Conservation (phyloP, 176 grass and related monocot genomes). For the Juncus effusus region DNA sequence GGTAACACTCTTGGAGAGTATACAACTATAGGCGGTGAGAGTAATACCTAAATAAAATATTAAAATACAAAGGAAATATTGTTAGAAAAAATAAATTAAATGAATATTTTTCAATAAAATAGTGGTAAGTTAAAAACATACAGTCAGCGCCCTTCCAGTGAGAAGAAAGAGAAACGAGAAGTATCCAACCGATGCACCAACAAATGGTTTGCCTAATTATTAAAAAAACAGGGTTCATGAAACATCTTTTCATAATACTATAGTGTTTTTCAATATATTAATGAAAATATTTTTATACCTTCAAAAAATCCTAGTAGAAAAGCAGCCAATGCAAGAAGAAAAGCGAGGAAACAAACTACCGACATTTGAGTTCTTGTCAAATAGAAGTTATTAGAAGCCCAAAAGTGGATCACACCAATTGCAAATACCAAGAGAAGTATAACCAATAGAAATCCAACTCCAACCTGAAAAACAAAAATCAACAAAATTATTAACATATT, state of each 20-base stretch:
- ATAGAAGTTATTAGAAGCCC: slow-evolving; percentile 99
- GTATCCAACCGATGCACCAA: slow-evolving; percentile 95
- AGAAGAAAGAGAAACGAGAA: slow-evolving; percentile 99
- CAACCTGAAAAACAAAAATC: slow-evolving; percentile 51
- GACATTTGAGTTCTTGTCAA: slow-evolving; percentile 94
- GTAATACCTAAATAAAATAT: slow-evolving; percentile 65
- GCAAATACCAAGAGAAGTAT: slow-evolving; percentile 84
- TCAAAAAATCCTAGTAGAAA: slow-evolving; percentile 92
- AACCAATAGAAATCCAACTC: slow-evolving; percentile 81
- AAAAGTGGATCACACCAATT: slow-evolving; percentile 92
- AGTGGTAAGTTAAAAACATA: slow-evolving; percentile 45
- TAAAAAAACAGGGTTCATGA: slow-evolving; percentile 3
- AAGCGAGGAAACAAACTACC: slow-evolving; percentile 83
- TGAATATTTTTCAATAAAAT: slow-evolving; percentile 16
- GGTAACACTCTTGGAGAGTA: slow-evolving; percentile 95
- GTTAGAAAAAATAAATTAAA: neutral
- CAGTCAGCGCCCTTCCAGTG: slow-evolving; percentile 93
- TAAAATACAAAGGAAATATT: slow-evolving; percentile 9
- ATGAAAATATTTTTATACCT: slow-evolving; percentile 36
- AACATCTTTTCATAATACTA: slow-evolving; percentile 9
- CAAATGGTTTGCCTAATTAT: slow-evolving; percentile 73
- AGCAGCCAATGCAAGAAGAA: slow-evolving; percentile 87
- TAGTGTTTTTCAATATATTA: slow-evolving; percentile 4
- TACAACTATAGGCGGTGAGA: slow-evolving; percentile 95
- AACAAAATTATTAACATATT: too few relatives aligned